Conservation (phyloP, 495 filamentous ascomycete genomes). For the Annulohypoxylon nitens region DNA sequence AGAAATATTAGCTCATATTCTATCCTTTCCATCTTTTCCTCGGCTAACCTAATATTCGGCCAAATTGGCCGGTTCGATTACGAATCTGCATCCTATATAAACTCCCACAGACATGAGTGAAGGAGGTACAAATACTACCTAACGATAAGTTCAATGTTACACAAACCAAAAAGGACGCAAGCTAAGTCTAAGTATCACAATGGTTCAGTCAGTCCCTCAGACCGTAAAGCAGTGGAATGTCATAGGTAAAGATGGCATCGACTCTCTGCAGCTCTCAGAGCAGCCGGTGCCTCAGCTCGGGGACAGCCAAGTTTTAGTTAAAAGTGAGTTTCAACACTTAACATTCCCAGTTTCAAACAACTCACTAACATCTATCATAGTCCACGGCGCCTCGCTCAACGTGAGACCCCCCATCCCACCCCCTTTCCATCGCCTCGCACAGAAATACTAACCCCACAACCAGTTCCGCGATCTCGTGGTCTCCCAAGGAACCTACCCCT, state of each 20-base stretch:
- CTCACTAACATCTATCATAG: conserved; percentile 18
- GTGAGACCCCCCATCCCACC: background rate
- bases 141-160: background rate
- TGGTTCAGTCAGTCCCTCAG: conserved; percentile 34
- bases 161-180: background rate
- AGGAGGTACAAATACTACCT: too few species aligned
- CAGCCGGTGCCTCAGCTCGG: conserved; percentile 43
- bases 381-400: conserved; percentile 32
- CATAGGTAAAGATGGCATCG: conserved; percentile 20
- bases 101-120: too few species aligned
- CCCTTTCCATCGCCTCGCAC: background rate
- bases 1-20: too few species aligned
- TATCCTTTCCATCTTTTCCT: too few species aligned
- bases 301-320: conserved; percentile 49
- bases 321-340: conserved; percentile 29
- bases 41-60: too few species aligned
- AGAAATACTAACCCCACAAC: background rate
- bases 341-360: too few species aligned
- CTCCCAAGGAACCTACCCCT: conserved; percentile 51
- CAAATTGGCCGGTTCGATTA: too few species aligned
- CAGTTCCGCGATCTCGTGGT: conserved; percentile 48
- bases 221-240: conserved; percentile 49
- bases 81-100: too few species aligned
- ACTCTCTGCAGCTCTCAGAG: conserved; percentile 38
- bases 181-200: background rate